A percentile compares a stretch with the other conserved stretches of the same genome.
These are phyloP conservation scores for Termitomyces sp. DNA, from an alignment of 768 basidiomycete genomes.

Conservation along the genomic window DNA sequence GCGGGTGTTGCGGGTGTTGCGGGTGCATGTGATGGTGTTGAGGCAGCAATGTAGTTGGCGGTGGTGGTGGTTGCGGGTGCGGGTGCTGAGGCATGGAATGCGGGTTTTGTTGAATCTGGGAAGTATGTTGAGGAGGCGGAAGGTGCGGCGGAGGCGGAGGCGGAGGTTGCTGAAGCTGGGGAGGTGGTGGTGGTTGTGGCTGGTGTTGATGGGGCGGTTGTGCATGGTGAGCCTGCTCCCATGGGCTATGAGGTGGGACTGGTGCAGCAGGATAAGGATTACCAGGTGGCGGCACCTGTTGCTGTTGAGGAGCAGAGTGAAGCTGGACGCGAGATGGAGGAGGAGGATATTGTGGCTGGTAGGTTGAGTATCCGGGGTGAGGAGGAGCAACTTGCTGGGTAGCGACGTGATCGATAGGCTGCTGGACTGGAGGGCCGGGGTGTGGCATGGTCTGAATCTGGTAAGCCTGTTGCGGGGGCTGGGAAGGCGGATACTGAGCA, in stretches of 20 bases:
- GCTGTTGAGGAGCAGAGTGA: slow-evolving; percentile 26
- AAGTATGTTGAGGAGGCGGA: slow-evolving; percentile 11
- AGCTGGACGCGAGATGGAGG: slow-evolving; percentile 18
- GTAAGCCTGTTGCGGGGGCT: slow-evolving; percentile 27
- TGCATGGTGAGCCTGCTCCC: slow-evolving; percentile 29
- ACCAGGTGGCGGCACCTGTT: slow-evolving; percentile 29
- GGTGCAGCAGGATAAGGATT: slow-evolving; percentile 44
- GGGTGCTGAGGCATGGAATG: slow-evolving; percentile 20
- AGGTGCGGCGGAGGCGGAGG: slow-evolving; percentile 13
- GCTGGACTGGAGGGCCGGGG: slow-evolving; percentile 19
- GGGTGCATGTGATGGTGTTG: slow-evolving; percentile 14
- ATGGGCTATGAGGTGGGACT: slow-evolving; percentile 34
- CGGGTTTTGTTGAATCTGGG: slow-evolving; percentile 15
- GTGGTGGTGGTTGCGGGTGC: slow-evolving; percentile 17
- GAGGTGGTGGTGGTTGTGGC: slow-evolving; percentile 13
- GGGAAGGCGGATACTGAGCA: slow-evolving; percentile 32
- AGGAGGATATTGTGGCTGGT: slow-evolving; percentile 27
- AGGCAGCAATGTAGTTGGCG: slow-evolving; percentile 2
- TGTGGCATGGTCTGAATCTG: slow-evolving; percentile 25
- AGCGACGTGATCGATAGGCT: slow-evolving; percentile 39
- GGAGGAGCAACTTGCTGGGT: slow-evolving; percentile 31
- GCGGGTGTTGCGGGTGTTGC: slow-evolving; percentile 12
- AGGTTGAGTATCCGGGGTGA: slow-evolving; percentile 29
- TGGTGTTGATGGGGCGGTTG: slow-evolving; percentile 20
- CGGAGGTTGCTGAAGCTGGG: slow-evolving; percentile 14